Evolutionary conservation across 139 green algal species (phyloP), one percentile per base, ranked within the genome.

Genomic region (Tetradesmus obliquus): DNA sequence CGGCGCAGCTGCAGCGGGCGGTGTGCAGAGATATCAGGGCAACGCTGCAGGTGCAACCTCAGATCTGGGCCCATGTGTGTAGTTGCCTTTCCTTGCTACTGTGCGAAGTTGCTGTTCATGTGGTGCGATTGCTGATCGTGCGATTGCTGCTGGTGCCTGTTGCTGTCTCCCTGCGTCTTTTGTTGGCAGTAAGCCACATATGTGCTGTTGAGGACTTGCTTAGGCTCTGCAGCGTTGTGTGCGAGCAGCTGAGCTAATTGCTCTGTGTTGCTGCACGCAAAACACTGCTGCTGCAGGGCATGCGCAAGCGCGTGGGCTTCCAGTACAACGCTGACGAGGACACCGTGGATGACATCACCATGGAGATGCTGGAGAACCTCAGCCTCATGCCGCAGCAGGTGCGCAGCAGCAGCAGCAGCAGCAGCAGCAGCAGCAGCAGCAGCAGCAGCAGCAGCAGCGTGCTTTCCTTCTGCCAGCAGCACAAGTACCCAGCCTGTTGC

Each of bases 301-400:
- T 94, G 24, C 92, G 92, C 6, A 95, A 94, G 89, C 93, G 94
- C 62, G 92, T 96, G 12, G 95, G 93, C 5, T 99, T 99, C 94
- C 95, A 96, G 55, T 99, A 99, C 94, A 95, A 99, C 88, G 76
- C 97, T 84, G 88, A 92, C 4, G 91, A 92, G 45, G 98, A 99
- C 93, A 98, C 96, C 0, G 95, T 96, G 0, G 87, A 93, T 13
- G 95, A 92, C 51, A 96, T 99, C n/a, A 97, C 97, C 1, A 85
- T 82, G 17, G 98, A 99, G 93, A 99, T 99, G 98, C 95, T 96
- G 80, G 90, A 94, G 69, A 94, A 96, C 90, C 84, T 96, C 24
- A 93, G 87, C 8, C 84, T 96, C 32, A 93, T 79, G 76, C 76
- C 76, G 80, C 53, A 91, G 12, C 76, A 91, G 88, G 88, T 91